Evolutionary conservation across 306 rosid species (phyloP), one percentile per base, ranked within the genome.

Genomic region (Urtica urens): DNA sequence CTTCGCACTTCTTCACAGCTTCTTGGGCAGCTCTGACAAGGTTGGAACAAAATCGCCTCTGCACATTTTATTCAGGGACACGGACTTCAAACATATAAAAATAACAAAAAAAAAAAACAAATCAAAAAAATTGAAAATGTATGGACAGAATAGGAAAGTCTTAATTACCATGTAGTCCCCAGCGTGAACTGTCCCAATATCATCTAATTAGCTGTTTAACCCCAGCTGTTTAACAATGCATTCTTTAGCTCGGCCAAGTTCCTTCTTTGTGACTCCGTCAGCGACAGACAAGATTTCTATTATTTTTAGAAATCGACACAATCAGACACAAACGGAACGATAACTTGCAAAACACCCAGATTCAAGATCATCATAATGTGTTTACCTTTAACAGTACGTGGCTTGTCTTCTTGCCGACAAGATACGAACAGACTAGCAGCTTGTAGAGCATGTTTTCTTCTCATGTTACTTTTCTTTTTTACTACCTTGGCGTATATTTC

Each of bases 341-440:
- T 52, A 74, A 60, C 76, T 63, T 49, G 51, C 71, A 71, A 81
- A 74, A 73, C 79, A 72, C 61, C 78, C 78, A 76, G 57, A 80
- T 44, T 72, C 57, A 78, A 69, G 63, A 71, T 57, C 60, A 49
- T 72, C 76, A 68, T 38, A 70, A 51, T 63, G 46, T 37, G 72
- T n/a, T n/a, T 84, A 90, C 97, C 97, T 80, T 90, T 90, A 55
- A 90, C 93, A 16, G 97, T 90, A 57, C 95, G 90, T 14, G 97
- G 93, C 58, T 84, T 90, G 83, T 72, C 95, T 75, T 90, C 97
- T 68, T 88, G 92, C 42, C 95, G 81, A 70, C 97, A 90, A 64
- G 97, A 95, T 64, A 90, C 81, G 76, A 84, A 90, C 38, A 90
- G 83, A 79, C 97, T 84, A 57, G 97, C 97, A 68, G 97, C 97